phyloP scores from a whole-genome alignment of 202 grass and related monocot species.

The Panicum hallii region DNA sequence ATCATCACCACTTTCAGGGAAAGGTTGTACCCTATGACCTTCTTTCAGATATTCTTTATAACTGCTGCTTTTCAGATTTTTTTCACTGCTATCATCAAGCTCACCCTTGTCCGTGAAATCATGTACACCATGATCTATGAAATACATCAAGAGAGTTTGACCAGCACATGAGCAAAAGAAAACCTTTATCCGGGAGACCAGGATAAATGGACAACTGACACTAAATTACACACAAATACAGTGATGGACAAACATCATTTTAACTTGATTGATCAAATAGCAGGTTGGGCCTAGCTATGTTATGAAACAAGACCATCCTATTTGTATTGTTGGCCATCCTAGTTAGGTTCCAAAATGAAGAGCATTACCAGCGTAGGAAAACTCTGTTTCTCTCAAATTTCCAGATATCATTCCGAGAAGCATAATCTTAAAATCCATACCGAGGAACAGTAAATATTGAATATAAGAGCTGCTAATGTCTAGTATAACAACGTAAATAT shows the following conservation, averaged over 20 bases:
- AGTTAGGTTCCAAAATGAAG: constrained; percentile 6
- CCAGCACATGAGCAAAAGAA: constrained; percentile 10
- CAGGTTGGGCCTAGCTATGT: not conserved
- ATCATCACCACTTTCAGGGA: constrained; percentile 57
- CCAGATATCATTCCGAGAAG: constrained; percentile 17
- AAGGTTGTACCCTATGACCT: constrained; percentile 52
- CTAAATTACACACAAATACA: not conserved
- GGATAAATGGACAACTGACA: not conserved
- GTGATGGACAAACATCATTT: not conserved
- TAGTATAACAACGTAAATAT: too few species aligned
- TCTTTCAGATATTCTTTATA: constrained; percentile 56
- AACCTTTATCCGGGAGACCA: not conserved
- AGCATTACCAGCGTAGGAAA: constrained; percentile 4
- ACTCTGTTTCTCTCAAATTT: constrained; percentile 12
- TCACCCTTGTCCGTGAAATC: constrained; percentile 33
- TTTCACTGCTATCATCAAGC: constrained; percentile 26
- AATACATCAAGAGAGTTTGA: constrained; percentile 42
- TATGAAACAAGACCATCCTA: not conserved
- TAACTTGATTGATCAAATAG: constrained; percentile 4
- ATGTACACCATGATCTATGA: constrained; percentile 47
- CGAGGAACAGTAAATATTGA: not conserved
- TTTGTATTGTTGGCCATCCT: not conserved
- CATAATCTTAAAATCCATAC: constrained; percentile 12
- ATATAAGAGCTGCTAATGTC: not conserved
- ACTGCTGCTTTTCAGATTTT: constrained; percentile 49